A percentile compares a stretch with the other conserved stretches of the same genome.
These are phyloP conservation scores for Urtica urens DNA, from an alignment of 306 rosid genomes.

Conservation along the genomic window DNA sequence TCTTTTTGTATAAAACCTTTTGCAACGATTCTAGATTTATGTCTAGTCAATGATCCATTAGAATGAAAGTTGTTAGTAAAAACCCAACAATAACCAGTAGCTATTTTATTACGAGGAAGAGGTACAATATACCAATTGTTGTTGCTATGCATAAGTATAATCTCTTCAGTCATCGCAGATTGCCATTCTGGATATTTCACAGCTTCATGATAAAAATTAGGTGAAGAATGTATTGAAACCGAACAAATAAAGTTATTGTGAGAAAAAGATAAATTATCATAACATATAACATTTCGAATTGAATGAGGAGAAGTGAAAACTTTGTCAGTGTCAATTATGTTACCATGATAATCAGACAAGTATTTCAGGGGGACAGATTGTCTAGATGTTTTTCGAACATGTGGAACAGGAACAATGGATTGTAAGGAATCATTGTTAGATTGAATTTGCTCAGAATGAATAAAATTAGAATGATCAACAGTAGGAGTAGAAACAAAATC, in stretches of 20 bases:
- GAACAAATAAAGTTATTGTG: background rate
- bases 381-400: too few species aligned
- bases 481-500: too few species aligned
- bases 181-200: background rate
- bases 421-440: too few species aligned
- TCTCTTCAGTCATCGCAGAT: background rate
- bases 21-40: background rate
- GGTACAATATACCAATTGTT: background rate
- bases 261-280: background rate
- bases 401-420: too few species aligned
- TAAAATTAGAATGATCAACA: too few species aligned
- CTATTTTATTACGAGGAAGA: background rate
- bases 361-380: background rate
- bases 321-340: background rate
- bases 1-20: background rate
- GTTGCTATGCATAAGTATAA: background rate
- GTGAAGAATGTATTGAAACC: background rate
- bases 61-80: background rate
- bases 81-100: background rate
- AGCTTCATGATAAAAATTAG: background rate
- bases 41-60: background rate
- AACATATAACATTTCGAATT: background rate
- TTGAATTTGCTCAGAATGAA: too few species aligned
- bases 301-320: background rate
- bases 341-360: background rate